Base-by-base conservation (phyloP, 495 filamentous ascomycete species). In the Collariella sp. region DNA sequence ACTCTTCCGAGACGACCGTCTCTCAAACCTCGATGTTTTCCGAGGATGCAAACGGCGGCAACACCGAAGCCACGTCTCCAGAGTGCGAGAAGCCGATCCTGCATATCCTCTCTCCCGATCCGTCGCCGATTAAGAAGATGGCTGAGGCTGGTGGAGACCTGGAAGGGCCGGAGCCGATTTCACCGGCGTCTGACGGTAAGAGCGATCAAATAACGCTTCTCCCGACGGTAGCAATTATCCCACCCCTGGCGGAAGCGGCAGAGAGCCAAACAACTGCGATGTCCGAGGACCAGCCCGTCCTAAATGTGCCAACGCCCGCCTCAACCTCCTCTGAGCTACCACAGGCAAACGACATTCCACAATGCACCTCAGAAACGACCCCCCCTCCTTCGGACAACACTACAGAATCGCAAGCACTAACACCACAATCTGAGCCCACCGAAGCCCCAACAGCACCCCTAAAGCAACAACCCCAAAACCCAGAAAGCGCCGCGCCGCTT, bases 31-130 rank as follows among this genome's bases (percentile, higher is more conserved):
- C 61, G 7, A 48, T 52, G 9, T 61, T 61, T 11, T 68, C 67
- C 0, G 59, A 60, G 6, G 54, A 50, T 6, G 58, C 49, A 0
- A 68, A 68, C 36, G 59, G 62, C 18, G 61, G 44, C 19, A 31
- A 68, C 10, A 76, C 72, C 0, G 72, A 74, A 36, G 69, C 50
- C 5, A 76, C 73, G 7, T 68, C 73, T 0, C 73, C 72, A 0
- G 69, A 67, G 13, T 60, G 65, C 9, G 72, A 74, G 22, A 61
- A 64, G 26, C 66, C 71, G 7, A 66, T 62, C 7, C 60, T 63
- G 9, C 35, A 58, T 3, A 53, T 71, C n/a, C 55, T 65, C 7
- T 73, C 75, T 0, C 74, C 75, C 2, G 62, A 61, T 5, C 52
- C 62, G 4, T 70, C 70, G 2, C 74, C 74, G 0, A 39, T 63